Base-by-base conservation (phyloP, 176 grass and related monocot genomes). In the Aechmea fasciata region DNA sequence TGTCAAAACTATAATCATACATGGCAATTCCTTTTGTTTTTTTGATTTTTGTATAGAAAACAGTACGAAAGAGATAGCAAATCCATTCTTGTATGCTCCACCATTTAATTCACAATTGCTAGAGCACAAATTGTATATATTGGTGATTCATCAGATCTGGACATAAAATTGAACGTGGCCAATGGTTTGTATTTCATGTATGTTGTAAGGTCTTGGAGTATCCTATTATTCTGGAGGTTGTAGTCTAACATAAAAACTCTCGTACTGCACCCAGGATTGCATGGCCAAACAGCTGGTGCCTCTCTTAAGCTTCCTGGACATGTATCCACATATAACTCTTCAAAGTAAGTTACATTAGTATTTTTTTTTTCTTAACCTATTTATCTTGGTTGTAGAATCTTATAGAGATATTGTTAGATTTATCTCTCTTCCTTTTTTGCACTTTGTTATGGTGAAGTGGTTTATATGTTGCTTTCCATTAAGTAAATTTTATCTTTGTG, bases 311-410 rank as follows among this genome's bases (percentile, higher is more conserved):
- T 75, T 24, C n/a, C 33, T 51, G 52, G 75, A 67, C 74, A 68
- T 50, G 62, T 78, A 57, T 23, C 2, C 11, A 61, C 71, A 22
- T 66, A 25, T 68, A 81, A 67, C 28, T 78, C 68, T 51, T 18
- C 57, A 52, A 81, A 79, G 81, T 88, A 77, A 71, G 71, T 78
- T 68, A 73, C 68, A 33, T 41, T 66, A 19, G 14, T 77, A 49
- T 3, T 15, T 24, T 64, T 0, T 23, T 66, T 52, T 65, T 54
- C 49, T 49, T 48, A 23, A 62, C 20, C 5, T 79, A 63, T 77
- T 51, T 61, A 57, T 77, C 57, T 64, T 19, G 15, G 41, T 52
- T 26, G 15, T 71, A 10, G 1, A 54, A 53, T 53, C 12, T 47
- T 54, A 13, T n/a, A 15, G 15, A 15, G 22, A 54, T 71, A 12